Percentiles rank a stretch among this genome's conserved stretches.
These are phyloP conservation scores for Strigomonas culicis DNA, from an alignment of 208 protist genomes.

Conservation along the genomic window DNA sequence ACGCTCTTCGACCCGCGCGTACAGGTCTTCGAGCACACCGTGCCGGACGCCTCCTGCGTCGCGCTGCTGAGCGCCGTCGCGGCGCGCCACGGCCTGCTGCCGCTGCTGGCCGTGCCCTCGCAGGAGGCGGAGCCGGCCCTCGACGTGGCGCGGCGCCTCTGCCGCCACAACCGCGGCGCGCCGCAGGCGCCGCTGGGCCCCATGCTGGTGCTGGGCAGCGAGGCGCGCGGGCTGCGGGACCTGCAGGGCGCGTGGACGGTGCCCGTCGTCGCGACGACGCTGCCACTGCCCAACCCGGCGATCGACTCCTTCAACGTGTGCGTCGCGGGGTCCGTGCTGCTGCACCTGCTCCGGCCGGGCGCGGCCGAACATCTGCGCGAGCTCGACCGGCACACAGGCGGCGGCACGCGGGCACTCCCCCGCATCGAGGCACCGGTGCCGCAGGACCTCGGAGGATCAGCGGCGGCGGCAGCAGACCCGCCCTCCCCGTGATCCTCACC, in stretches of 20 bases:
- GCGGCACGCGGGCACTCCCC: too few relatives aligned
- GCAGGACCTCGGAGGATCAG: too few relatives aligned
- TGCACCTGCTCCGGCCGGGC: conserved; percentile 59
- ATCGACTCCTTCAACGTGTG: conserved; percentile 82
- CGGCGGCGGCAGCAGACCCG: too few relatives aligned
- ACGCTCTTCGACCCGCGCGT: conserved; percentile 47
- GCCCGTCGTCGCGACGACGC: conserved; percentile 53
- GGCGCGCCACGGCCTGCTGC: conserved; percentile 52
- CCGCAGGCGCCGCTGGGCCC: conserved; percentile 31
- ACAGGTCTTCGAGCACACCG: conserved; percentile 37
- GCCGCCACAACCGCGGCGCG: conserved; percentile 32
- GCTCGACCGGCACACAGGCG: conserved; percentile 8
- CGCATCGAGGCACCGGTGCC: too few relatives aligned
- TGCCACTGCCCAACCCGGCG: conserved; percentile 61
- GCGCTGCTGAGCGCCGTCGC: conserved; percentile 59
- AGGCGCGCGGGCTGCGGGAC: conserved; percentile 54
- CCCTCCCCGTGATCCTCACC: neutral
- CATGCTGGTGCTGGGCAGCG: conserved; percentile 77
- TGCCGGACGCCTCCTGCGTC: conserved; percentile 21
- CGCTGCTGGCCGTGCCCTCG: conserved; percentile 71
- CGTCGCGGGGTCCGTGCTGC: conserved; percentile 70
- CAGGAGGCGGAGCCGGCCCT: conserved; percentile 66
- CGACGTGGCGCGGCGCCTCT: conserved; percentile 61
- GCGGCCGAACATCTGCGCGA: conserved; percentile 43
- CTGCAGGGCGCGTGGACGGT: conserved; percentile 54